Evolutionary conservation across 176 grass and related monocot genomes (phyloP), one percentile per base, ranked within the genome.

Genomic region (Leersia perrieri): DNA sequence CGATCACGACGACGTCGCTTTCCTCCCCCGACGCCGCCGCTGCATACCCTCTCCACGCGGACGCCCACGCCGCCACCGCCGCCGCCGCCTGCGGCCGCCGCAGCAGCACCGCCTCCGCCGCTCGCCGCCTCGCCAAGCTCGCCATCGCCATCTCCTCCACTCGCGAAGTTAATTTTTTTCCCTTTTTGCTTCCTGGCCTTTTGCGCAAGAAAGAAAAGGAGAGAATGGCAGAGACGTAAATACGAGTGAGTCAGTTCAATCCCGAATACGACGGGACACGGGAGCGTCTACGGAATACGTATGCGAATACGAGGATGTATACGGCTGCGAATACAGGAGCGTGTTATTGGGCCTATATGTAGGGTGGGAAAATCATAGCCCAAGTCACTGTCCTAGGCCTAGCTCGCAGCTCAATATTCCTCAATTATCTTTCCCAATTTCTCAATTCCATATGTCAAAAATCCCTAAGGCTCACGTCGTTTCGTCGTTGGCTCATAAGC

Each of bases 1-100:
- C 94, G 44, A 97, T 75, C 49, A 97, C 91, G 51, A 97, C 89
- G 72, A 97, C 94, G 63, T 94, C 91, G 76, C 90, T 97, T 85
- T 97, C 89, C 45, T 94, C 91, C 63, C 80, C 85, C 76, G 77
- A 33, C 58, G 80, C 61, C 31, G 84, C 74, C 34, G 89, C 74
- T 0, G 92, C 91, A 44, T 84, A 92, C 13, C 86, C 87, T 18
- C 91, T 76, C 33, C 85, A 70, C 13, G 79, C 68, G 76, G 73
- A 78, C 29, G 84, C 81, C 45, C 84, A 75, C 58, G 60, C 79
- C 30, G 74, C 69, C 82, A 7, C 36, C 4, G 4, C 5, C 36
- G 36, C 9, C n/a, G n/a, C n/a, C n/a, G 75, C 38, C 73, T 30
- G 76, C 26, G 82, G 47, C 29, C 84, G 87, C 74, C 85, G 74